Conservation (phyloP, 768 basidiomycete genomes). For the Auriculariales sp. region DNA sequence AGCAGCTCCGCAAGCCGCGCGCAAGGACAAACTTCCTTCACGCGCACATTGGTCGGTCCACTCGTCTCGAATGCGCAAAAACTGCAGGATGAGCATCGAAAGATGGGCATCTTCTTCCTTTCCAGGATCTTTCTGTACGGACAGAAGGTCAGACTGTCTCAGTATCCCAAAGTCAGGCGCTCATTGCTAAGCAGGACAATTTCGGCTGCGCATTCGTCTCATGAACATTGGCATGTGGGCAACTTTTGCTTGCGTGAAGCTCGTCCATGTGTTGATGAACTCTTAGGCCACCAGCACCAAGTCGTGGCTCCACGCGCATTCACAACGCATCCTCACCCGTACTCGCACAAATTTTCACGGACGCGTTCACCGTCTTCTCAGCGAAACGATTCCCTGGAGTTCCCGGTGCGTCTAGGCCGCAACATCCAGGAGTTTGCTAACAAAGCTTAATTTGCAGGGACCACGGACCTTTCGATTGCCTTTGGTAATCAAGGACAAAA, state of each 20-base stretch:
- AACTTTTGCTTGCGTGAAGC: constrained; percentile 5
- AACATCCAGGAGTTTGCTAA: neutral
- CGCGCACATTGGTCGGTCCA: constrained; percentile 81
- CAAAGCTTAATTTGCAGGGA: constrained; percentile 35
- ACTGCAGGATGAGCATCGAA: constrained; percentile 71
- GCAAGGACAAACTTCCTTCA: constrained; percentile 65
- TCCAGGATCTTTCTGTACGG: constrained; percentile 85
- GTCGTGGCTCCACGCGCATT: constrained; percentile 46
- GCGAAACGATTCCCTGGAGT: constrained; percentile 94
- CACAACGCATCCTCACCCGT: constrained; percentile 61
- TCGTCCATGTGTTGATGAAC: constrained; percentile 1
- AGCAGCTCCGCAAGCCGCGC: too few relatives aligned
- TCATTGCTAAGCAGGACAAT: constrained; percentile 44
- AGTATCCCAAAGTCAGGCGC: too few relatives aligned
- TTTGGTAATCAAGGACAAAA: constrained; percentile 86
- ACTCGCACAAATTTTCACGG: constrained; percentile 71
- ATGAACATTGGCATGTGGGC: constrained; percentile 89
- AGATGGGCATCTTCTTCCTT: constrained; percentile 88
- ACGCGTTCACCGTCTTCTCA: constrained; percentile 75
- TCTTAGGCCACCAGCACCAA: constrained; percentile 55
- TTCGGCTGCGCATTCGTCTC: constrained; percentile 73
- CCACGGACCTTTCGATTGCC: constrained; percentile 79
- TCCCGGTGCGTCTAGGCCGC: constrained; percentile 41
- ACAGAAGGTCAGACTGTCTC: constrained; percentile 74
- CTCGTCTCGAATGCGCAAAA: constrained; percentile 77